These are phyloP conservation scores for Russula griseocarnosa DNA, from an alignment of 768 basidiomycete species.

Conservation along the genomic window DNA sequence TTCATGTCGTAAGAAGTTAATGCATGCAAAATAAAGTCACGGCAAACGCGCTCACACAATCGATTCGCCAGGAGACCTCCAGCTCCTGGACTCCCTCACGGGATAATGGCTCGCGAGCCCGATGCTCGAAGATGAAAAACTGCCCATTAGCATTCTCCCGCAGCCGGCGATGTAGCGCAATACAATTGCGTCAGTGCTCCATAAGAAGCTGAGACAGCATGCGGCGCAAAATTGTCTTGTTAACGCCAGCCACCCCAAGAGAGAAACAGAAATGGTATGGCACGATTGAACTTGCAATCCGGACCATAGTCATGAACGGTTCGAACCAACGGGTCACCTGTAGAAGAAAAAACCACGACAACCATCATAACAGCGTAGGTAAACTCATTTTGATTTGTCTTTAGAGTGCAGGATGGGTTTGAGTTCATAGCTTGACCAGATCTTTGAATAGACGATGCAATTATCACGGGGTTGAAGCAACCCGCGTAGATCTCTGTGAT, in stretches of 20 bases:
- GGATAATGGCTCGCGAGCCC: slow-evolving; percentile 1
- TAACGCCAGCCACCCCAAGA: not conserved
- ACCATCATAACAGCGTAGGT: too few species aligned
- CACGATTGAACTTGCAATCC: not conserved
- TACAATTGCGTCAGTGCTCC: slow-evolving; percentile 46
- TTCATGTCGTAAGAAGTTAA: not conserved
- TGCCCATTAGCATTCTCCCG: slow-evolving; percentile 39
- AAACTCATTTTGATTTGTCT: not conserved
- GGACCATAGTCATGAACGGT: too few species aligned
- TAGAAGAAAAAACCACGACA: not conserved
- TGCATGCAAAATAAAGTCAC: too few species aligned
- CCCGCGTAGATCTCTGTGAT: not conserved
- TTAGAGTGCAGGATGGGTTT: slow-evolving; percentile 9
- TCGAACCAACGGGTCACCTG: slow-evolving; percentile 21
- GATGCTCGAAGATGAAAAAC: slow-evolving; percentile 30
- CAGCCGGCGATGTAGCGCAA: slow-evolving; percentile 42
- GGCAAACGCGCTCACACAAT: not conserved
- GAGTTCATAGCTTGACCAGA: not conserved
- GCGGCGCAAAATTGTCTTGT: not conserved
- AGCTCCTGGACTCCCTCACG: not conserved
- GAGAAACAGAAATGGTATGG: not conserved
- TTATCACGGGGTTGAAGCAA: slow-evolving; percentile 5
- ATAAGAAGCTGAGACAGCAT: slow-evolving; percentile 11
- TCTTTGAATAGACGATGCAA: slow-evolving; percentile 2
- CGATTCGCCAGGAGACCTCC: not conserved